Conservation (phyloP, 768 basidiomycete species). For the Gyrodon lividus region DNA sequence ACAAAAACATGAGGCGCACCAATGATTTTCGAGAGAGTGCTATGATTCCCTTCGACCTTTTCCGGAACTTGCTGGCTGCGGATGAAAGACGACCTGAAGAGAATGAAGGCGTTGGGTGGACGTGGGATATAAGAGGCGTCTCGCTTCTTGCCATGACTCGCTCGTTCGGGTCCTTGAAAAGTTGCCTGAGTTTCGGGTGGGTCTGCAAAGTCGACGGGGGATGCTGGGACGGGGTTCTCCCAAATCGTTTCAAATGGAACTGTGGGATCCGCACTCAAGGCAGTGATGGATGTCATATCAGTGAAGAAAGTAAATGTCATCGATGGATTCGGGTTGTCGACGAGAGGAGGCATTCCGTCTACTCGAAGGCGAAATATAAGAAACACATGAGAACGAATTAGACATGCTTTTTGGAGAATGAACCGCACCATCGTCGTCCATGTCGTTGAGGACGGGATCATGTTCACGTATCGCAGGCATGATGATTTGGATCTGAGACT, state of each 20-base stretch:
- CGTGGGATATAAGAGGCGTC: slow-evolving; percentile 78
- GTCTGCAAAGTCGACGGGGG: slow-evolving; percentile 20
- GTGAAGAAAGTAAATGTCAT: slow-evolving; percentile 65
- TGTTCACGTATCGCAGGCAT: slow-evolving; percentile 32
- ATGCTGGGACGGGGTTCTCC: slow-evolving; percentile 22
- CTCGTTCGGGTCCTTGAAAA: slow-evolving; percentile 35
- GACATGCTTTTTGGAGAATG: not conserved
- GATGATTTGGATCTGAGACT: slow-evolving; percentile 3
- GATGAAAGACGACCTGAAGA: slow-evolving; percentile 80
- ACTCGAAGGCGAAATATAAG: slow-evolving; percentile 1
- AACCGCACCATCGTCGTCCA: slow-evolving; percentile 39
- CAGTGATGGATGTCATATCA: slow-evolving; percentile 56
- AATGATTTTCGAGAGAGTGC: slow-evolving; percentile 78
- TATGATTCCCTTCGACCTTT: slow-evolving; percentile 78
- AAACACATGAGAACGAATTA: slow-evolving; percentile 8
- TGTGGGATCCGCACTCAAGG: slow-evolving; percentile 37
- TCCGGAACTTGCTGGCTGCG: slow-evolving; percentile 70
- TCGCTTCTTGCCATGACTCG: slow-evolving; percentile 59
- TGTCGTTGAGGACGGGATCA: slow-evolving; percentile 22
- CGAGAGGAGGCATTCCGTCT: slow-evolving; percentile 51
- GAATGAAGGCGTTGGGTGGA: slow-evolving; percentile 83
- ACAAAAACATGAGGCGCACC: slow-evolving; percentile 37
- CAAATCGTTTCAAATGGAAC: slow-evolving; percentile 34
- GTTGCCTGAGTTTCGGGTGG: slow-evolving; percentile 18
- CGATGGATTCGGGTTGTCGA: slow-evolving; percentile 51